Evolutionary conservation across 1,139 yeast genomes (phyloP).

Genomic region (Yamadazyma triangularis): DNA sequence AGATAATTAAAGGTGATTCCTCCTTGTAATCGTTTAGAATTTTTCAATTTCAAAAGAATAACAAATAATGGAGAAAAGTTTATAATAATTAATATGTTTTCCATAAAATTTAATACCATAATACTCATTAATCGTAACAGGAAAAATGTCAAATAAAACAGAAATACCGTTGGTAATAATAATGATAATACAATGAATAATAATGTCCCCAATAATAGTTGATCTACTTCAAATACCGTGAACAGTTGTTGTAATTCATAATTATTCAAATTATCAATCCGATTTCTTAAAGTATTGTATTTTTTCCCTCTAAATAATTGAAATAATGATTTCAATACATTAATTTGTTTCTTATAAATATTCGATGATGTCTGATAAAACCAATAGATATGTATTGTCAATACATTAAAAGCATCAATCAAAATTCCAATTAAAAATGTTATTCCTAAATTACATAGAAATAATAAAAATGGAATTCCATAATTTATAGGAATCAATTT

Average conservation of each 20-base stretch:
- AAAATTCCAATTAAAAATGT: conserved; percentile 64
- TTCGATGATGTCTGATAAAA: conserved; percentile 78
- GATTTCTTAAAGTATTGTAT: conserved; percentile 72
- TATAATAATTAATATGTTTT: conserved; percentile 57
- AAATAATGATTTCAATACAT: conserved; percentile 66
- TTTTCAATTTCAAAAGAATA: conserved; percentile 70
- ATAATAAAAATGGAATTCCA: conserved; percentile 10
- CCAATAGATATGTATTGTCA: conserved; percentile 69
- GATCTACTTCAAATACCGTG: conserved; percentile 71
- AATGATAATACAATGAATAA: conserved; percentile 76
- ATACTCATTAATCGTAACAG: conserved; percentile 51
- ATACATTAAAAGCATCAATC: conserved; percentile 59
- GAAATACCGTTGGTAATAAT: conserved; percentile 80
- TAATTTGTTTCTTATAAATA: conserved; percentile 71
- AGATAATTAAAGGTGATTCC: conserved; percentile 53
- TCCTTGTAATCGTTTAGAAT: conserved; percentile 85
- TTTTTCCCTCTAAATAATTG: conserved; percentile 89
- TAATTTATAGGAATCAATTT: background rate
- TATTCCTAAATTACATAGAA: conserved; percentile 44
- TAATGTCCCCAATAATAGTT: conserved; percentile 81
- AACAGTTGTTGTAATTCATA: conserved; percentile 14
- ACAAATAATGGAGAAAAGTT: conserved; percentile 89
- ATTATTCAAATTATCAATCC: conserved; percentile 61
- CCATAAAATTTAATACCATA: conserved; percentile 48
- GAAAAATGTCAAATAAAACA: conserved; percentile 78